These are phyloP conservation scores for Aureobasidium lini DNA, from an alignment of 2,329 filamentous ascomycete genomes.

Conservation along the genomic window DNA sequence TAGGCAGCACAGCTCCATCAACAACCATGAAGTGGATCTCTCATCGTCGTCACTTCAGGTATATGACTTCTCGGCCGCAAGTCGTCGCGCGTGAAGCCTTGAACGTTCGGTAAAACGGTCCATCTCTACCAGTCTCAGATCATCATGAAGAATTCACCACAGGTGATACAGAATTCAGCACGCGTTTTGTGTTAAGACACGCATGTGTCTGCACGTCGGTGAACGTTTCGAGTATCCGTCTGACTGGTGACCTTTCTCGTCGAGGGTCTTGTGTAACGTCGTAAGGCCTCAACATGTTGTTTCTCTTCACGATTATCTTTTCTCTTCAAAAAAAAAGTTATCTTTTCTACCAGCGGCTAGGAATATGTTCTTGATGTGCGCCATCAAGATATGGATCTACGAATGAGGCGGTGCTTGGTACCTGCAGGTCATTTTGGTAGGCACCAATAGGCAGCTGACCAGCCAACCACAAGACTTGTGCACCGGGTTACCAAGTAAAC, in stretches of 20 bases:
- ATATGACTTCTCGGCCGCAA: not conserved
- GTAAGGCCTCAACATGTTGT: not conserved
- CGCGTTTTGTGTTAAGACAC: not conserved
- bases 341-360: not conserved
- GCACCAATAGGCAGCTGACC: slow-evolving; percentile 12
- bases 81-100: not conserved
- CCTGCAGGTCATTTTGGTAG: slow-evolving; percentile 9
- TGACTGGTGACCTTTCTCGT: not conserved
- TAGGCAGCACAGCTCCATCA: no score
- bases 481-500: slow-evolving; percentile 7
- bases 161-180: not conserved
- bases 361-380: not conserved
- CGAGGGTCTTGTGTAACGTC: not conserved
- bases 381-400: not conserved
- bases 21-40: no score
- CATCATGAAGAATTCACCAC: not conserved
- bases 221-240: not conserved
- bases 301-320: not conserved
- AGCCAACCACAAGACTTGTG: slow-evolving; percentile 8
- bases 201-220: not conserved
- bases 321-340: not conserved
- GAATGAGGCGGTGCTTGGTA: slow-evolving; percentile 2
- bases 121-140: not conserved
- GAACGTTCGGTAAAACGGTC: not conserved
- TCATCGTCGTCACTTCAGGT: not conserved